Evolutionary conservation across 1,284 basidiomycete genomes (phyloP), one percentile per base, ranked within the genome.

Genomic region (Acaromyces ingoldii): DNA sequence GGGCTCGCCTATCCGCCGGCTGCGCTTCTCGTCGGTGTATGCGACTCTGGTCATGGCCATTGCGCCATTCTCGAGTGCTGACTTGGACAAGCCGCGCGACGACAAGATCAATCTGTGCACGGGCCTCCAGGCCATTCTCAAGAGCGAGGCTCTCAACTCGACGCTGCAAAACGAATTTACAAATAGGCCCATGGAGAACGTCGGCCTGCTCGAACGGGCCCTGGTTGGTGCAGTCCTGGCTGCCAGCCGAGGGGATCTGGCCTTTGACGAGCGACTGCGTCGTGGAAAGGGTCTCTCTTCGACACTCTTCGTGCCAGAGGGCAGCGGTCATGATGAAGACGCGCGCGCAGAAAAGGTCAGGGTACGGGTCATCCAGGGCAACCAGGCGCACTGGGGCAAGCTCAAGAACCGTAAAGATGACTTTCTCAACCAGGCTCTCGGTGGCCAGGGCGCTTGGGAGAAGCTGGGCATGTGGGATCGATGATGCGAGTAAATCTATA

Each of bases 1-100:
- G 6, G 53, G 59, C 1, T 65, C 62, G 6, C 67, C 63, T 3
- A 55, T 70, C 19, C 51, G 57, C 17, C 49, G 67, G 37, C 51
- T 73, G 21, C 62, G 71, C 39, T 55, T 73, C 25, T 67, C 65
- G 3, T 62, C 67, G 0, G 51, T 57, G 3, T 67, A 72, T 47
- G 60, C 65, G 7, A 57, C 67, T 21, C 48, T 73, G 0, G 60
- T 60, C 22, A 53, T 73, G 47, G 55, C 63, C 55, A 53, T 60
- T 11, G 52, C 63, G 21, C 65, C 63, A 2, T 63, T 61, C 17
- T 3, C 34, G n/a, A 15, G 4, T 6, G 2, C 3, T n/a, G 22
- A 15, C 21, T 13, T 17, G 6, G 22, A 15, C 11, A 13, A 15
- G 26, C 39, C 39, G 13, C 13, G 6, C 29, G 29, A 30, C 29